Conservation (phyloP, 2,329 filamentous ascomycete species). For the Zymoseptoria crescenta region DNA sequence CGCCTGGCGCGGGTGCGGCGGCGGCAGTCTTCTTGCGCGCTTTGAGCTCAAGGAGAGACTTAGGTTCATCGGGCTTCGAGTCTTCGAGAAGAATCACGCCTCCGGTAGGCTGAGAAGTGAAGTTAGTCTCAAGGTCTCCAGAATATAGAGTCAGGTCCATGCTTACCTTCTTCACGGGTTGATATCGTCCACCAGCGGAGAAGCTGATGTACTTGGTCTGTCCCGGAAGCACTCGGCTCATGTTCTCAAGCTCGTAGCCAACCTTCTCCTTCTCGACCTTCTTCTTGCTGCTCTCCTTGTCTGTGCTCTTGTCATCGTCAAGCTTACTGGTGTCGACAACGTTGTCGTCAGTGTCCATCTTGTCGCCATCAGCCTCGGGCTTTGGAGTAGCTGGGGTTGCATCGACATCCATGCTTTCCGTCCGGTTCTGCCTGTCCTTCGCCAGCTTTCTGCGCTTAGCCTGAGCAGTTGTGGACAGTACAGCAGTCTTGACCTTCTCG, state of each 20-base stretch:
- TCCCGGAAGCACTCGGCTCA: constrained; percentile 84
- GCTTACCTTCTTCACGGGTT: constrained; percentile 81
- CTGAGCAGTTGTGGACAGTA: constrained; percentile 92
- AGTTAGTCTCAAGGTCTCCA: constrained; percentile 33
- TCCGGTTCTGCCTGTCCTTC: constrained; percentile 81
- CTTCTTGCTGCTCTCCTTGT: constrained; percentile 65
- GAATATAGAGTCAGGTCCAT: not conserved
- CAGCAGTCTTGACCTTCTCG: constrained; percentile 87
- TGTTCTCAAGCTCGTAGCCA: constrained; percentile 92
- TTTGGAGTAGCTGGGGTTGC: constrained; percentile 68
- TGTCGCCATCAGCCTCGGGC: constrained; percentile 53
- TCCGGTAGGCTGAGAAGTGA: constrained; percentile 64
- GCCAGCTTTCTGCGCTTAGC: constrained; percentile 90
- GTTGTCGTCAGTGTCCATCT: constrained; percentile 66
- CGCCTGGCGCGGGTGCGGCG: constrained; percentile 34
- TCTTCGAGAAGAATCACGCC: constrained; percentile 89
- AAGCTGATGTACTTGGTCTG: constrained; percentile 97
- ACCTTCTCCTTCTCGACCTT: constrained; percentile 93
- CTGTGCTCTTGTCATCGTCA: constrained; percentile 34
- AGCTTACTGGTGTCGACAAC: constrained; percentile 33
- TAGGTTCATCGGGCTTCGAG: constrained; percentile 67
- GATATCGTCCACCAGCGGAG: constrained; percentile 72
- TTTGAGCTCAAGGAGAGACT: constrained; percentile 81
- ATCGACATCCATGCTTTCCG: constrained; percentile 95
- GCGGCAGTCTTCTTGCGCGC: constrained; percentile 63